Conservation (phyloP, 495 filamentous ascomycete species). For the Hamigera avellanea region DNA sequence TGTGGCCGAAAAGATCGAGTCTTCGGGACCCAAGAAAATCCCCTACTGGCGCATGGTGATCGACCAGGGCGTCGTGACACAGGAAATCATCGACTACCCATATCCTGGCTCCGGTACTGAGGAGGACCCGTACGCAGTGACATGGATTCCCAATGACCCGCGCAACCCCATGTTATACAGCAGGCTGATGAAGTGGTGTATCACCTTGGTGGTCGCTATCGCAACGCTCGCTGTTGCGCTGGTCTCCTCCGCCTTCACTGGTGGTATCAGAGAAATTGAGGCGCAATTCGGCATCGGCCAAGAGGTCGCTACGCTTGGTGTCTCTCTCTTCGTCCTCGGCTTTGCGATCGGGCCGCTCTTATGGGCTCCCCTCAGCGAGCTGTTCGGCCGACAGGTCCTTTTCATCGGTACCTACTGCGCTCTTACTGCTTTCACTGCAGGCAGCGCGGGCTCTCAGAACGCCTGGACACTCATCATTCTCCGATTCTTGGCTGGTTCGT, state of each 20-base stretch:
- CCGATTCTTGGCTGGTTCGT: conserved; percentile 70
- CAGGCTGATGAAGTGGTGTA: conserved; percentile 53
- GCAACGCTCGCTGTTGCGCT: conserved; percentile 65
- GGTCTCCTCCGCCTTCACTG: conserved; percentile 65
- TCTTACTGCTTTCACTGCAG: conserved; percentile 60
- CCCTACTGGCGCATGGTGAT: conserved; percentile 33
- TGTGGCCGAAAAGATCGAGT: conserved; percentile 20
- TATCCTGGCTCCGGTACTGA: conserved; percentile 63
- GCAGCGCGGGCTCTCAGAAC: conserved; percentile 48
- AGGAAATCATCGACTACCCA: conserved; percentile 42
- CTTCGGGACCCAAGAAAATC: conserved; percentile 22
- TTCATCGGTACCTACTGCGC: conserved; percentile 53
- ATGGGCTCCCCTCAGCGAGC: conserved; percentile 56
- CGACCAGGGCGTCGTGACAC: conserved; percentile 43
- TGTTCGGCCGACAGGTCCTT: conserved; percentile 61
- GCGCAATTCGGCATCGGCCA: conserved; percentile 44
- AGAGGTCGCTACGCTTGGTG: conserved; percentile 52
- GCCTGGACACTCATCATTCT: conserved; percentile 56
- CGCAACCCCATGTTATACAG: conserved; percentile 62
- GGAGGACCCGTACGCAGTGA: conserved; percentile 62
- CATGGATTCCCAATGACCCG: conserved; percentile 60
- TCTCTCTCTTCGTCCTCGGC: conserved; percentile 66
- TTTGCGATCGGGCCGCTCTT: conserved; percentile 58
- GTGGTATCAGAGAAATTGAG: conserved; percentile 54
- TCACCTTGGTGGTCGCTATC: conserved; percentile 51